Base-by-base conservation (phyloP, 116 monocot species). In the Thalassia testudinum region DNA sequence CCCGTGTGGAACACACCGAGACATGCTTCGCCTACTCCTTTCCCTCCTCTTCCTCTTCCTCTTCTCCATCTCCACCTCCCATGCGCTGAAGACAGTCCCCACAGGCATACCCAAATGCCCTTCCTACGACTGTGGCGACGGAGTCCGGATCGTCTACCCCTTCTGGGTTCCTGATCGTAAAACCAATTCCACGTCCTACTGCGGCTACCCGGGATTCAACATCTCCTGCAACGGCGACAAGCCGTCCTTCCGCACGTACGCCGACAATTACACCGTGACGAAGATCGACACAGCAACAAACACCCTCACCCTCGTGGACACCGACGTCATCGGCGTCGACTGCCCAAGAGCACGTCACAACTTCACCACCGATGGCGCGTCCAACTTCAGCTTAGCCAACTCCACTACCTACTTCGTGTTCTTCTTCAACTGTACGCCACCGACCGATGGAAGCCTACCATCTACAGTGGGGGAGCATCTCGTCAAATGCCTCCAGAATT, bases 361-460 rank as follows among this genome's bases (percentile, higher is more conserved):
- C 52, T 16, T 63, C 26, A 53, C 62, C 47, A 12, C 63, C 21
- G 62, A n/a, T 20, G 8, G 1, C 27, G 5, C 23, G 10, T 40
- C 59, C 10, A 0, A 1, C 16, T n/a, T 77, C 22, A 2, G 2
- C 23, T 65, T 38, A 45, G 12, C 49, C 18, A 1, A 42, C 17
- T 13, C 12, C 18, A 59, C 51, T 16, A n/a, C 16, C 18, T 45
- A 49, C 47, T 47, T 72, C 56, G 57, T 56, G 12, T 59, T 69
- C 50, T 72, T 57, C 72, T 60, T 64, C 64, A 27, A 64, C 60
- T 67, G 67, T 66, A 5, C 57, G 0, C 51, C 22, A 12, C 4
- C 15, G 15, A 3, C 45, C 10, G 19, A 45, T 3, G 19, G 19
- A 5, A 45, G 15, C 45, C 7, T n/a, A 2, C 7, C 45, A 16